Conservation (phyloP, 352 stramenopile genomes). For the Phytopythium kandeliae region DNA sequence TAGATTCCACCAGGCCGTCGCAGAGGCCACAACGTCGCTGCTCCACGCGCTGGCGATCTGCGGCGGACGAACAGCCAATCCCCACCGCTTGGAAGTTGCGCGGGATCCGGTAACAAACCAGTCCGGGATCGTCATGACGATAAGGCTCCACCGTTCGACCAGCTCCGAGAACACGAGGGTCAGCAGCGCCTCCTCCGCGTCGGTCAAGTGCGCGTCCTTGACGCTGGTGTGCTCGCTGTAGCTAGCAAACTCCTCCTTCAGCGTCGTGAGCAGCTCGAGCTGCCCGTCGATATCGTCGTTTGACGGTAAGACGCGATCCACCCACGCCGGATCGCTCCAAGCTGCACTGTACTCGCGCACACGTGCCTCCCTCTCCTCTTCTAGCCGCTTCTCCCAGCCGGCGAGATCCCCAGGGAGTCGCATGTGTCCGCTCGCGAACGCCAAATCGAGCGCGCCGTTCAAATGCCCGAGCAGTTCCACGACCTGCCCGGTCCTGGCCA, state of each 20-base stretch:
- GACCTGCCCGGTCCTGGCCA: not conserved
- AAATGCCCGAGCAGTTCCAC: not conserved
- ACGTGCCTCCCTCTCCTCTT: not conserved
- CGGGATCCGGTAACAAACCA: not conserved
- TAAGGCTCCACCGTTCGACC: not conserved
- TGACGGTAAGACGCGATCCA: not conserved
- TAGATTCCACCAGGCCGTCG: slow-evolving; percentile 14
- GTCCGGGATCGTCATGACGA: not conserved
- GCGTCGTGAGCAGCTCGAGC: not conserved
- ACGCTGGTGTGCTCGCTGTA: not conserved
- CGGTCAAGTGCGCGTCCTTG: not conserved
- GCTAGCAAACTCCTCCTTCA: not conserved
- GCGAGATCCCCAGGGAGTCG: not conserved
- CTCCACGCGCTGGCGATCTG: too few species aligned
- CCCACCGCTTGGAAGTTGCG: not conserved
- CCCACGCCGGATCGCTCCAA: not conserved
- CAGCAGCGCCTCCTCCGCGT: not conserved
- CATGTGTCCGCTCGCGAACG: not conserved
- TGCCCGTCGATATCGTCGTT: not conserved
- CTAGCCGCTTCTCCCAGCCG: not conserved
- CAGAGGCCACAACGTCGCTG: not conserved
- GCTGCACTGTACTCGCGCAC: not conserved
- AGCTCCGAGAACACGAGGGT: not conserved
- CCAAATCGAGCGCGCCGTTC: not conserved
- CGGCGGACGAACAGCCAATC: not conserved